Evolutionary conservation across 179 eudicot genomes (phyloP).

Genomic region (Gypsophila paniculata): DNA sequence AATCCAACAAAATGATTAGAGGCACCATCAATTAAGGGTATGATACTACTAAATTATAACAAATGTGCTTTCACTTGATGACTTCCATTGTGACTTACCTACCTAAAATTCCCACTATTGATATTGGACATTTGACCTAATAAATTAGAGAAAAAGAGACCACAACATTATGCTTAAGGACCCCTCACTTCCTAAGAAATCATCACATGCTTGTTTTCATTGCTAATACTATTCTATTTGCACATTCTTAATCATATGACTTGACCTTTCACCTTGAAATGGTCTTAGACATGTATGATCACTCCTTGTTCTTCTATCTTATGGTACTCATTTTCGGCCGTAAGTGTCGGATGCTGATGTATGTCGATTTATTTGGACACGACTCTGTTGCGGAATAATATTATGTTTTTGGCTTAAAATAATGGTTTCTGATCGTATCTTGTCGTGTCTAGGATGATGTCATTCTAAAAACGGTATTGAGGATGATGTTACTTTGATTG

Average conservation of each 20-base stretch:
- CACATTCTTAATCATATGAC: conserved; percentile 31
- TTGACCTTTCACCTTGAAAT: conserved; percentile 22
- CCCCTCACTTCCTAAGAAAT: conserved; percentile 5
- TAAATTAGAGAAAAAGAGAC: conserved; percentile 15
- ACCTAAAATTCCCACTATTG: conserved; percentile 21
- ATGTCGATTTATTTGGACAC: no score
- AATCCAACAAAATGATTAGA: conserved; percentile 6
- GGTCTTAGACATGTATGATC: neutral
- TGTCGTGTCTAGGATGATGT: neutral
- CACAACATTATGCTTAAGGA: neutral
- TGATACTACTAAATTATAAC: conserved; percentile 8
- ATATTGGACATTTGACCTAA: conserved; percentile 24
- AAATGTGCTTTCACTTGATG: conserved; percentile 14
- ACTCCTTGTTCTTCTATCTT: conserved; percentile 9
- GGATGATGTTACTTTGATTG: neutral
- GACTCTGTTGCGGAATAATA: no score
- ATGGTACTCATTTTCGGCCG: neutral
- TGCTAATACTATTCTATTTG: neutral
- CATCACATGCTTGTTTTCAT: conserved; percentile 12
- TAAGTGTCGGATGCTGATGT: no score
- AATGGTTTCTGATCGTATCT: neutral
- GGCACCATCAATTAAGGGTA: conserved; percentile 23
- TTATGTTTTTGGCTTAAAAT: neutral
- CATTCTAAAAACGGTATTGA: neutral
- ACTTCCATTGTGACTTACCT: conserved; percentile 17